Evolutionary conservation across 495 filamentous ascomycete genomes (phyloP).

Genomic region (Trichoderma virens): DNA sequence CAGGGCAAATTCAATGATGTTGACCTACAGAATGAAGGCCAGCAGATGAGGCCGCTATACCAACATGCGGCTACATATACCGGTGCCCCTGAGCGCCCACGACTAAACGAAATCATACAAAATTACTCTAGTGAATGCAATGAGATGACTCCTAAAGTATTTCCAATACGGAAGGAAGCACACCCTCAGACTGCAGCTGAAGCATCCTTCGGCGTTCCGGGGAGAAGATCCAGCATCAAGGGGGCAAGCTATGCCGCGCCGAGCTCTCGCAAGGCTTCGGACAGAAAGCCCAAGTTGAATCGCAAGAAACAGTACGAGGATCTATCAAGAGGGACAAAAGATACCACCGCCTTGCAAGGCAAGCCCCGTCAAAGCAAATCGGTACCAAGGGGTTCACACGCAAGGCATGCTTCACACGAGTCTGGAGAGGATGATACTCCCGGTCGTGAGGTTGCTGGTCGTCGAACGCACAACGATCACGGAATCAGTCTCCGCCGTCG

Average conservation of each 20-base stretch:
- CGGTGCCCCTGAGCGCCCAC: background rate
- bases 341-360: background rate
- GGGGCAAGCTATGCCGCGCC: no score
- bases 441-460: slow-evolving; percentile 11
- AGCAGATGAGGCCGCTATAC: background rate
- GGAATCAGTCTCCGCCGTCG: slow-evolving; percentile 32
- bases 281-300: background rate
- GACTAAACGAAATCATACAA: background rate
- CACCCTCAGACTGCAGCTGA: background rate
- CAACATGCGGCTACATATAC: background rate
- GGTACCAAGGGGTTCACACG: background rate
- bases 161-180: background rate
- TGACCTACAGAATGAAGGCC: background rate
- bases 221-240: background rate
- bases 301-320: background rate
- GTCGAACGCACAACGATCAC: slow-evolving; percentile 9
- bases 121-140: background rate
- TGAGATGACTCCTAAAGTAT: background rate
- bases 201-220: background rate
- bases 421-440: slow-evolving; percentile 12
- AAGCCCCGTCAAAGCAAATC: background rate
- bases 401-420: slow-evolving; percentile 10
- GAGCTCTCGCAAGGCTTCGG: background rate
- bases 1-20: background rate
- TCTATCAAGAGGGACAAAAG: background rate